A percentile compares a stretch with the other conserved stretches of the same genome.
Conservation (phyloP, 1,284 basidiomycete species). For the Psilocybe mexicana region DNA sequence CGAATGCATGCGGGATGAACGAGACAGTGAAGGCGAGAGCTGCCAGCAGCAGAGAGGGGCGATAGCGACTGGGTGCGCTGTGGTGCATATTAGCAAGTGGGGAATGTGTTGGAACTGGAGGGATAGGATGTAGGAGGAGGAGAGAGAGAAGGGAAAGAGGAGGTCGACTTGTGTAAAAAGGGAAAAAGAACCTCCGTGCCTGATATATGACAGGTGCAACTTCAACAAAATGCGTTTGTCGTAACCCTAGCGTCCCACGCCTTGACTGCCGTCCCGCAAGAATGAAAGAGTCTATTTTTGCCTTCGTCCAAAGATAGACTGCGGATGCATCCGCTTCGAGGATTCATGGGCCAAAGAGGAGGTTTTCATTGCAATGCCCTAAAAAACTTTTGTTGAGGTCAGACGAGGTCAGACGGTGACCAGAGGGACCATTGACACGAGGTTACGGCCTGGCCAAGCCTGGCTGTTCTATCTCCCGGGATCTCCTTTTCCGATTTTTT, state of each 20-base stretch:
- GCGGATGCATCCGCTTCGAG: neutral
- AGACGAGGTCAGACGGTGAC: neutral
- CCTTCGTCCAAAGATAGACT: neutral
- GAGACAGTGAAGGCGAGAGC: constrained; percentile 15
- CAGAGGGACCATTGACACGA: neutral
- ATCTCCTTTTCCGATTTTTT: neutral
- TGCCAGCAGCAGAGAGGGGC: constrained; percentile 26
- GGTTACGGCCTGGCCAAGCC: neutral
- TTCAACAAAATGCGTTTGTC: constrained; percentile 13
- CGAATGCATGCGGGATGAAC: constrained; percentile 11
- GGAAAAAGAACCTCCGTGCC: neutral
- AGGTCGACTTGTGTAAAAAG: neutral
- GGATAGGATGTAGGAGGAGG: no score
- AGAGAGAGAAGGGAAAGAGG: neutral
- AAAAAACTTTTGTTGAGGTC: neutral
- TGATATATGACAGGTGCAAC: constrained; percentile 11
- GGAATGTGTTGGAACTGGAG: neutral
- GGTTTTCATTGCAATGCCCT: neutral
- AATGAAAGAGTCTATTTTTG: neutral
- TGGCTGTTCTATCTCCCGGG: neutral
- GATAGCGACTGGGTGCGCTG: constrained; percentile 6
- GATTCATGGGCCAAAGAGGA: neutral
- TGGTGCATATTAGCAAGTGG: constrained; percentile 10
- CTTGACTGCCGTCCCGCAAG: neutral
- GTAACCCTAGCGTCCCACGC: constrained; percentile 8